Percentiles rank a stretch among this genome's conserved stretches.
phyloP scores from a whole-genome alignment of 176 grass and related monocot species.

The Aegilops longissima region DNA sequence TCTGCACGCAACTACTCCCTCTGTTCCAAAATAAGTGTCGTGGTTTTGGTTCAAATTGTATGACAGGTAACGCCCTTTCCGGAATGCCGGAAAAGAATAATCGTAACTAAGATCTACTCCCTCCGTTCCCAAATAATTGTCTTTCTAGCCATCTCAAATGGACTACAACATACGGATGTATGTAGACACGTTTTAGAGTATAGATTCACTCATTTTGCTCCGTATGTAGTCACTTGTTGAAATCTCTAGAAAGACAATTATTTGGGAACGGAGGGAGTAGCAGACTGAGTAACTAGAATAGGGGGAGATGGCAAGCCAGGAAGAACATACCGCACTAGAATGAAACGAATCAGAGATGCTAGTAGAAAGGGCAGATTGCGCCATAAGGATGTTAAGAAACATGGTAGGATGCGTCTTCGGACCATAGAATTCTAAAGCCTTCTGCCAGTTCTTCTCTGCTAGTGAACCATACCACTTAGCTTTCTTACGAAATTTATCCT shows the following conservation, averaged over 20 bases:
- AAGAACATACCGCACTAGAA: slow-evolving; percentile 61
- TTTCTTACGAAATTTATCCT: slow-evolving; percentile 77
- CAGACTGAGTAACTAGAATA: slow-evolving; percentile 3
- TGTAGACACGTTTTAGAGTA: too few relatives aligned
- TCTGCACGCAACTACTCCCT: not conserved
- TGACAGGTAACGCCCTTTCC: not conserved
- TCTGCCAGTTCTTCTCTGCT: slow-evolving; percentile 89
- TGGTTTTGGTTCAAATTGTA: too few relatives aligned
- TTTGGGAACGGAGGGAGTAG: too few relatives aligned
- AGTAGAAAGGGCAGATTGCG: slow-evolving; percentile 60
- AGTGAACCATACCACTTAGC: slow-evolving; percentile 85
- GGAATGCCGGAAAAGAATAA: slow-evolving; percentile 8
- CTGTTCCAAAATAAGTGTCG: too few relatives aligned
- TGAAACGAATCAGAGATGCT: slow-evolving; percentile 60
- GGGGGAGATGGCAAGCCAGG: not conserved
- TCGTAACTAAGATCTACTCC: slow-evolving; percentile 8
- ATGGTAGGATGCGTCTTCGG: slow-evolving; percentile 83
- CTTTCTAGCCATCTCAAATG: too few relatives aligned
- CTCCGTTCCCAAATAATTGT: too few relatives aligned
- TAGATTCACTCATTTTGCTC: too few relatives aligned
- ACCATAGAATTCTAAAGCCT: slow-evolving; percentile 79
- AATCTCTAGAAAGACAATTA: too few relatives aligned
- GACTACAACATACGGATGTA: too few relatives aligned
- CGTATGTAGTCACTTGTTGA: too few relatives aligned
- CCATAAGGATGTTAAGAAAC: slow-evolving; percentile 92